These are phyloP conservation scores for Rugonectria rugulosa DNA, from an alignment of 2,329 filamentous ascomycete genomes.

Conservation along the genomic window DNA sequence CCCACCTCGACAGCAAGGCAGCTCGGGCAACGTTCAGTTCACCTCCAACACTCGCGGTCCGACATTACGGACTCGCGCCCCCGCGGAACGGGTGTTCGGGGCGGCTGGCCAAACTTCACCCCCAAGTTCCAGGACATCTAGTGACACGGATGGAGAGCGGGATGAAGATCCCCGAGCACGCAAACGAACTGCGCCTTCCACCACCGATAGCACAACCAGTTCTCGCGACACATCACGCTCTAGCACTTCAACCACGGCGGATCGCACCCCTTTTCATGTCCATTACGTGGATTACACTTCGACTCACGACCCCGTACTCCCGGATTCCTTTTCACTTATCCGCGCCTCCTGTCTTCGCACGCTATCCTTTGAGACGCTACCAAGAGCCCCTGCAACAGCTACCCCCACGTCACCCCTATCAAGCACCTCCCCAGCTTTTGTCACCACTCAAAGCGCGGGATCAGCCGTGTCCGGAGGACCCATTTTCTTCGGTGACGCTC, in stretches of 20 bases:
- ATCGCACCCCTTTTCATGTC: conserved; percentile 59
- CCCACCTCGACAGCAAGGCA: conserved; percentile 50
- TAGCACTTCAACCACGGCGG: conserved; percentile 59
- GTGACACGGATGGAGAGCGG: conserved; percentile 61
- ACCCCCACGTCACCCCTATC: conserved; percentile 47
- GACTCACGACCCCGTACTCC: conserved; percentile 68
- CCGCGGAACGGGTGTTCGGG: conserved; percentile 66
- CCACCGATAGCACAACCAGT: conserved; percentile 53
- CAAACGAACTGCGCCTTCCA: conserved; percentile 54
- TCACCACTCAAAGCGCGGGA: conserved; percentile 62
- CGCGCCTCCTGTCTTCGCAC: conserved; percentile 72
- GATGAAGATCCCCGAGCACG: conserved; percentile 49
- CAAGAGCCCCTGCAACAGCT: conserved; percentile 58
- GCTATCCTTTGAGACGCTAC: conserved; percentile 71
- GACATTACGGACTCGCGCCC: conserved; percentile 66
- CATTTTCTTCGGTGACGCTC: conserved; percentile 72
- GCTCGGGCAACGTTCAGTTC: conserved; percentile 36
- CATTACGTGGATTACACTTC: conserved; percentile 75
- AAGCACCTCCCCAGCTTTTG: conserved; percentile 56
- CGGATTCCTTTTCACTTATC: conserved; percentile 71
- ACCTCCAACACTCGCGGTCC: conserved; percentile 56
- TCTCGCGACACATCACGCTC: conserved; percentile 59
- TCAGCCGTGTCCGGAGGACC: conserved; percentile 68
- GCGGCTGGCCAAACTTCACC: conserved; percentile 56
- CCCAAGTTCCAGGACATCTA: conserved; percentile 60